Percentiles rank a stretch among this genome's conserved stretches.
Evolutionary conservation across 192 early-diverging fungal species (phyloP).

Genomic region (Gamsiella multidivaricata): DNA sequence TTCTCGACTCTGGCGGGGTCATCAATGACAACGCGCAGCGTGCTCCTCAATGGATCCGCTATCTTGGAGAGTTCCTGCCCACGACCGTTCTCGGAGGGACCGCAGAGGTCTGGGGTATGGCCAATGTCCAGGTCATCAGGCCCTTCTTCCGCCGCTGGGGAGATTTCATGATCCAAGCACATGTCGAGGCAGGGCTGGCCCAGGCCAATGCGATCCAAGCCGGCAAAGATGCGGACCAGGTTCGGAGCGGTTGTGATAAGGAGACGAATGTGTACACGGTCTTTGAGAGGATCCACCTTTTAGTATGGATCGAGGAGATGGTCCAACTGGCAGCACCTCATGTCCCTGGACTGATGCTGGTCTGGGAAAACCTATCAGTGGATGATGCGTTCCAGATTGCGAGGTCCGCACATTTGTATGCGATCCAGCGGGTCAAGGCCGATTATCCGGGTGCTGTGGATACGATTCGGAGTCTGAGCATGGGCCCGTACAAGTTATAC

Average conservation of each 20-base stretch:
- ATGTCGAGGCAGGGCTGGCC: constrained; percentile 8
- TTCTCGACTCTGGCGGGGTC: constrained; percentile 44
- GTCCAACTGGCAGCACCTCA: constrained; percentile 11
- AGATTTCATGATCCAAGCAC: constrained; percentile 39
- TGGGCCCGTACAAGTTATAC: constrained; percentile 1
- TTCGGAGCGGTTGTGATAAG: not conserved
- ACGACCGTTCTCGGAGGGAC: constrained; percentile 26
- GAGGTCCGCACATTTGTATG: constrained; percentile 24
- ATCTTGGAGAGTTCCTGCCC: constrained; percentile 37
- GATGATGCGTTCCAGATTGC: constrained; percentile 24
- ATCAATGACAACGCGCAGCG: constrained; percentile 45
- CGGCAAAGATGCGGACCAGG: not conserved
- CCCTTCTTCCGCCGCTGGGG: constrained; percentile 40
- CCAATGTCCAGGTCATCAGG: constrained; percentile 23
- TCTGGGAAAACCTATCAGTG: too few relatives aligned
- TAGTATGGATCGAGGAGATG: constrained; percentile 47
- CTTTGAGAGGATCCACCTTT: constrained; percentile 36
- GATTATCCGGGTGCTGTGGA: constrained; percentile 38
- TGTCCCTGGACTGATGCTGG: constrained; percentile 7
- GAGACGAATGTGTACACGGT: constrained; percentile 26
- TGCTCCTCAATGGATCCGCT: constrained; percentile 39
- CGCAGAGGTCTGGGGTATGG: constrained; percentile 25
- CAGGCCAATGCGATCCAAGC: constrained; percentile 5
- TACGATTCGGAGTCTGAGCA: constrained; percentile 17
- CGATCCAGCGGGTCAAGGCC: constrained; percentile 33